Evolutionary conservation across 2,329 filamentous ascomycete genomes (phyloP), one percentile per base, ranked within the genome.

Genomic region (Trichoderma polysporum): DNA sequence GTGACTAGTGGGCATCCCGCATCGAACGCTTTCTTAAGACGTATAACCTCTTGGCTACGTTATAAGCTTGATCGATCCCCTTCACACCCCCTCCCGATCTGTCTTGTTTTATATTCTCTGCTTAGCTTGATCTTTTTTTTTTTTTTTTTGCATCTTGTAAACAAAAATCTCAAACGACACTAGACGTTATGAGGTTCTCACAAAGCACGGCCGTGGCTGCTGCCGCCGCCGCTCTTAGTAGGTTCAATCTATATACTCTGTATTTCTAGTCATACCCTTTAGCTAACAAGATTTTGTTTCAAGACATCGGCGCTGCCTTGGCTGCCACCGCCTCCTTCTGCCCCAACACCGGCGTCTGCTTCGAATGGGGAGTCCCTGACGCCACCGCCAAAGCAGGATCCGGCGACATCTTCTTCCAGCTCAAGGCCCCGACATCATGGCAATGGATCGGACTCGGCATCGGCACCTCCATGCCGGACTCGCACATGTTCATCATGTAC

Each of bases 401-500:
- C 4, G 86, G 86, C 65, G 86, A 86, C 73, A 80, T 90, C 63
- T 89, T 86, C 74, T 82, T 90, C 69, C 87, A 88, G 72, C 80
- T 90, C 66, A 78, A 77, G n/a, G 86, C 86, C 4, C 84, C 85
- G 1, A 79, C 80, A 2, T 78, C 77, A 6, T 84, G 84, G 73
- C 71, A 75, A 68, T 90, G 88, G 88, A 81, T 88, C 17, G 84
- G 80, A 9, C 78, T 90, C 19, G 88, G 86, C 33, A 85, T 85
- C 35, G 88, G 88, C 53, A 71, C 73, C 0, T 68, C 69, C 49
- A 90, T 90, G 88, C 47, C 74, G 15, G 84, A 82, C 35, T 75
- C 87, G 58, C 84, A 87, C 73, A 88, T 90, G 66, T 89, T 90
- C 73, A 70, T 90, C 72, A 80, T 90, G 70, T 90, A 90, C 75